Base-by-base conservation (phyloP, 441 rosid genomes). In the Pelargonium citronellum region DNA sequence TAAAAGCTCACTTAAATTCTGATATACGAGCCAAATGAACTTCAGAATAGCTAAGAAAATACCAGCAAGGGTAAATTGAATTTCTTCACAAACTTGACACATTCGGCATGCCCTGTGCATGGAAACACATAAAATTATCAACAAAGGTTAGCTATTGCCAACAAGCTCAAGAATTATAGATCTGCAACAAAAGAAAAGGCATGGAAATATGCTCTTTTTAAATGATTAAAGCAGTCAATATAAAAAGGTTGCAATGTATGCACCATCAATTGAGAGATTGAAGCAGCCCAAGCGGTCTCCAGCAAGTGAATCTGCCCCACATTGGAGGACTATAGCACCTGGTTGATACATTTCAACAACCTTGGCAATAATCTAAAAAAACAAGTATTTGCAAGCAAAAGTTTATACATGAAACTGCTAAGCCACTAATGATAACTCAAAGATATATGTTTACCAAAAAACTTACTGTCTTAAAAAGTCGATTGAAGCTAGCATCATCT, bases 251-350 rank as follows among this genome's bases (percentile, higher is more conserved):
- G 77, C 67, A 68, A 86, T 79, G 82, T 75, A 81, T 72, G 83
- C 83, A 92, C 99, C 99, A 84, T 95, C 98, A 79, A 95, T 90
- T 67, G 99, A 92, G 80, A 95, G 97, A 80, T 90, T 95, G 82
- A 95, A 95, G 80, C 98, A 92, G 75, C 99, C 99, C 82, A 95
- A 85, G 65, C 98, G 97, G 67, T 95, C 99, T 68, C 97, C 89
- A 58, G 99, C 99, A 61, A 95, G 87, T 63, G 99, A 95, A 88
- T 95, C 99, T 75, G 99, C 99, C 44, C 99, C 99, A 51, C 99
- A 92, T 64, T 95, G 99, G 73, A 95, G 98, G 79, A 95, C 98
- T 60, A 95, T 88, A 5, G 88, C 96, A 16, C 97, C 96, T 3
- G 99, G 99, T 72, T 74, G 89, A 83, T 95, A 95, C 64, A 83